Base-by-base conservation (phyloP, 1,139 yeast genomes). In the Zygotorulaspora mrakii region DNA sequence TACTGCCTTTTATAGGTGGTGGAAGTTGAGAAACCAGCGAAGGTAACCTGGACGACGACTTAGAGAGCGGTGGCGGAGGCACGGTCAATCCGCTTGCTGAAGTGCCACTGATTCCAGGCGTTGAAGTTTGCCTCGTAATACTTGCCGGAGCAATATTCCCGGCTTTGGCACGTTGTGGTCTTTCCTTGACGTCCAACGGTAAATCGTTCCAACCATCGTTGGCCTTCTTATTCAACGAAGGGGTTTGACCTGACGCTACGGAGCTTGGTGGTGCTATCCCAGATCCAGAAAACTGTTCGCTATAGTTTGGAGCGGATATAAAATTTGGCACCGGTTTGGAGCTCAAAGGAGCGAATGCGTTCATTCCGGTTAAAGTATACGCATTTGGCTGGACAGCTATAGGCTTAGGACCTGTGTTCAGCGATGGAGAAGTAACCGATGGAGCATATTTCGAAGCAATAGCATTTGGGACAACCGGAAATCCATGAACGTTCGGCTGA, bases 201-300 rank as follows among this genome's bases (percentile, higher is more conserved):
- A 89, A 70, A 62, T 89, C 96, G 58, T 89, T 89, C 96, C 96
- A 89, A 3, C 96, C 96, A 35, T 84, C 91, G 33, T 80, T 80
- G 33, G 82, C 82, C 55, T 73, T 76, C 53, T 71, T 75, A 34
- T 70, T 66, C 31, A 61, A 47, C 26, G 57, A 60, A 26, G 66
- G 66, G 1, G 55, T 53, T 50, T 62, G 66, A 16, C 66, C 65
- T 26, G 65, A 61, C 17, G 45, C 40, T 23, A 51, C 42, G 30
- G 45, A 44, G 9, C 42, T 37, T 28, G 52, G 48, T 27, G 55
- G 53, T 28, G 50, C 47, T 20, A 41, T 34, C 8, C 34, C 29
- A n/a, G 38, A 22, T 23, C 17, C 17, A 3, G 41, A 22, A 17
- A 30, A 35, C 12, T 35, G 13, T 14, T 21, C 39, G 8, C 28